Conservation (phyloP, 2,329 filamentous ascomycete species). For the Aspergillus alliaceus region DNA sequence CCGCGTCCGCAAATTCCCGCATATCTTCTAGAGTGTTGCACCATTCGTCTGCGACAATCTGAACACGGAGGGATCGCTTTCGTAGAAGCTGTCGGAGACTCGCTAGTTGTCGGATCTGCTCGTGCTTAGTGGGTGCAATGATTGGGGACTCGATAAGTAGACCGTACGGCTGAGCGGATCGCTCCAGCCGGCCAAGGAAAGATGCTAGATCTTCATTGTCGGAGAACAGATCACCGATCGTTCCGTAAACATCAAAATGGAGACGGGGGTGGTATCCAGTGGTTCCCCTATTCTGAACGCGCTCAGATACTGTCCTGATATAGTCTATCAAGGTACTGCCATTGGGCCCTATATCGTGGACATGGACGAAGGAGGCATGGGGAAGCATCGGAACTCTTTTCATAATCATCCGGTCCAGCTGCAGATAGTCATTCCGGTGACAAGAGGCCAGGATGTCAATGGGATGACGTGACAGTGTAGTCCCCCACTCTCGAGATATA, state of each 20-base stretch:
- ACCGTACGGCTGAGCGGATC: slow-evolving; percentile 14
- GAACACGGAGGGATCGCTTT: slow-evolving; percentile 1
- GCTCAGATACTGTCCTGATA: slow-evolving; percentile 10
- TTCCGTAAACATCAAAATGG: slow-evolving; percentile 21
- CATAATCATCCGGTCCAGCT: slow-evolving; percentile 22
- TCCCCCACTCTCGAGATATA: slow-evolving; percentile 18
- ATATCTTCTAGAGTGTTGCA: slow-evolving; percentile 21
- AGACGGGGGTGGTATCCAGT: slow-evolving; percentile 14
- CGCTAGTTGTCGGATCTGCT: slow-evolving; percentile 12
- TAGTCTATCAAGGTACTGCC: slow-evolving; percentile 12
- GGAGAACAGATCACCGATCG: slow-evolving; percentile 14
- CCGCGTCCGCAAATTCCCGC: slow-evolving; percentile 16
- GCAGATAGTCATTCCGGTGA: slow-evolving; percentile 17
- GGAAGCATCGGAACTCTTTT: slow-evolving; percentile 16
- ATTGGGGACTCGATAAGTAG: slow-evolving; percentile 19
- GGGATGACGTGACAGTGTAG: slow-evolving; percentile 4
- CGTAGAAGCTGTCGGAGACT: slow-evolving; percentile 3
- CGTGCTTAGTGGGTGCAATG: slow-evolving; percentile 13
- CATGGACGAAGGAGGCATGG: slow-evolving; percentile 19
- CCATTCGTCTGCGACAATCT: slow-evolving; percentile 19
- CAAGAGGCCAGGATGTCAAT: slow-evolving; percentile 19
- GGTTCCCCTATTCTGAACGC: slow-evolving; percentile 8
- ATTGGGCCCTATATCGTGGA: slow-evolving; percentile 12
- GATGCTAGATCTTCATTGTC: slow-evolving; percentile 1
- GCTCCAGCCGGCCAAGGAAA: slow-evolving; percentile 8